Evolutionary conservation across 1,284 basidiomycete genomes (phyloP), one percentile per base, ranked within the genome.

Genomic region (Rhodotorula sp.): DNA sequence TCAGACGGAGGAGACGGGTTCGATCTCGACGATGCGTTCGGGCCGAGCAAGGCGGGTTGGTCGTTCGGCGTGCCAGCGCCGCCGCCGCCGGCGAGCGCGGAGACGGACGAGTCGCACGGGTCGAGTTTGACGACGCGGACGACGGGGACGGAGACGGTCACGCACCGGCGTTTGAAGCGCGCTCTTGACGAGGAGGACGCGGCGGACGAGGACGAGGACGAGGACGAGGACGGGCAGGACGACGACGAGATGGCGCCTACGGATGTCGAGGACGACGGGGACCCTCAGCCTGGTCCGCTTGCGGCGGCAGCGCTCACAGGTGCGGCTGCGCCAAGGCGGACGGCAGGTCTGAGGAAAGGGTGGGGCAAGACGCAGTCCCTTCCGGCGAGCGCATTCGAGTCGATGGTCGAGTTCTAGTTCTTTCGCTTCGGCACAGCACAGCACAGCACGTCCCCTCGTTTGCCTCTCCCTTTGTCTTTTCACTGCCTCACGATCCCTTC

Each of bases 231-330:
- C n/a, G n/a, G n/a, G n/a, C n/a, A n/a, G 16, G 64, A 67, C 9
- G 71, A 70, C 58, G 58, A 66, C 10, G 72, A 70, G 28, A 70
- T 73, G 72, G 67, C 22, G 15, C 30, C 64, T 31, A 73, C 72
- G 10, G 72, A 73, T 46, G 64, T 70, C 47, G 72, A 73, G 59
- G 72, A 73, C 59, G 72, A 73, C 31, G 66, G 28, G 10, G 64
- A 52, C 18, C 67, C 67, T 37, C 22, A 54, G 24, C 50, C 47
- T 4, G 44, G 50, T 11, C 24, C 60, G 22, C 28, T 54, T 37
- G 30, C 40, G 4, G 48, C 56, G 40, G 34, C 54, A 31, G n/a
- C n/a, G n/a, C 15, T 37, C 5, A 15, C 20, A 24, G 37, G 34
- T 24, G 55, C 55, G 55, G 55, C 55, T 37, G 55, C 61, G 13